Evolutionary conservation across 129 eudicot species (phyloP).

Genomic region (carrot (Daucus carota)): DNA sequence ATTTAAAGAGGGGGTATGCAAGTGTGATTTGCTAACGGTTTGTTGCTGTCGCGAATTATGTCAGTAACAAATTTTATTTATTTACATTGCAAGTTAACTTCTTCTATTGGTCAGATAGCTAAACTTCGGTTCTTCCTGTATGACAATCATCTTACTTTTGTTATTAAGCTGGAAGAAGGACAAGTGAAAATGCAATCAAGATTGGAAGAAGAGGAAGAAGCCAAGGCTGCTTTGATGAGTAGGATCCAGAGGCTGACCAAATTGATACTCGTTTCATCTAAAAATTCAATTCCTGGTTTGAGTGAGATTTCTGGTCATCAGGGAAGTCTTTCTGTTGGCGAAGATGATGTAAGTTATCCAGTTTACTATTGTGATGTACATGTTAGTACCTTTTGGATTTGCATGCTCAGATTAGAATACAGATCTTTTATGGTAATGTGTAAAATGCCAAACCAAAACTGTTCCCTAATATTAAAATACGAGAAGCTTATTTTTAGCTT

Average conservation of each 20-base stretch:
- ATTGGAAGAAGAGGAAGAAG: conserved; percentile 98
- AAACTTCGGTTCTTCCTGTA: conserved; percentile 2
- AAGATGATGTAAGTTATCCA: conserved; percentile 63
- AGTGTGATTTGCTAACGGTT: background rate
- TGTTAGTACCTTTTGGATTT: background rate
- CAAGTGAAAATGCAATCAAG: conserved; percentile 97
- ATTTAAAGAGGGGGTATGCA: background rate
- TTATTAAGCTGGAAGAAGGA: conserved; percentile 86
- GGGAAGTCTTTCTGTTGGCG: conserved; percentile 45
- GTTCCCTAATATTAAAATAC: conserved; percentile 13
- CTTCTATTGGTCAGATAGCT: background rate
- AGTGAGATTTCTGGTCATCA: conserved; percentile 50
- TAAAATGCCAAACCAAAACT: conserved; percentile 2
- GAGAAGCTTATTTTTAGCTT: background rate
- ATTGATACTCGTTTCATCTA: conserved; percentile 90
- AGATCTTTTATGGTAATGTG: conserved; percentile 9
- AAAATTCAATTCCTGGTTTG: conserved; percentile 68
- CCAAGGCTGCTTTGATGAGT: conserved; percentile 97
- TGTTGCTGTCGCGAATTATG: background rate
- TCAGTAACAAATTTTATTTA: background rate
- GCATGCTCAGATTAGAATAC: conserved; percentile 7
- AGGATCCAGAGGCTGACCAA: conserved; percentile 97
- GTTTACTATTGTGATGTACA: background rate
- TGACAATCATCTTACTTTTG: conserved; percentile 16
- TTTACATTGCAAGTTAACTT: background rate